Evolutionary conservation across 1,139 yeast species (phyloP).

Genomic region (Kurtzmaniella quercitrusa): DNA sequence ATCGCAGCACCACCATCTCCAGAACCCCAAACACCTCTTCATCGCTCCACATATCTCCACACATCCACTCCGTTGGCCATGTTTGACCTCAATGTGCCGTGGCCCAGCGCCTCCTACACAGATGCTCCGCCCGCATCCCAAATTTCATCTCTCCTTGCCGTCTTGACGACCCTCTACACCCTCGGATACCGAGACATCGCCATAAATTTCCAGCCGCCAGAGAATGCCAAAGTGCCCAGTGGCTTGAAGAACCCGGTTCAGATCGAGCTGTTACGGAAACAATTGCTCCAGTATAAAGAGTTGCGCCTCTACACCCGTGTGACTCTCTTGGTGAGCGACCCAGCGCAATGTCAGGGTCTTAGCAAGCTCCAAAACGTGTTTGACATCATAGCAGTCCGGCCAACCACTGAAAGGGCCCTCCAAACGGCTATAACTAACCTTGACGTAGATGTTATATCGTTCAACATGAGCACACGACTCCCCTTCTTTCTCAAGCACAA

Average conservation of each 20-base stretch:
- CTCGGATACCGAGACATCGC: slow-evolving; percentile 75
- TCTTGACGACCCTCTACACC: slow-evolving; percentile 51
- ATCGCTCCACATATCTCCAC: background rate
- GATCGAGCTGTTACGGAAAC: slow-evolving; percentile 17
- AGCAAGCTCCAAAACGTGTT: slow-evolving; percentile 58
- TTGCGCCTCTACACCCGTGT: slow-evolving; percentile 62
- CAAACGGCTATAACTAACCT: slow-evolving; percentile 68
- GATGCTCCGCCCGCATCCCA: slow-evolving; percentile 38
- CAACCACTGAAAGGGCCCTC: slow-evolving; percentile 73
- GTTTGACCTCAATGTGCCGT: slow-evolving; percentile 71
- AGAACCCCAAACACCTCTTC: background rate
- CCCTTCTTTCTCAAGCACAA: slow-evolving; percentile 83
- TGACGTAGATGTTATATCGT: slow-evolving; percentile 75
- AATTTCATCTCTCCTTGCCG: slow-evolving; percentile 40
- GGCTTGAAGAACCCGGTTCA: slow-evolving; percentile 37
- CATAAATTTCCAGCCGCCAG: slow-evolving; percentile 58
- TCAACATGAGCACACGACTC: slow-evolving; percentile 60
- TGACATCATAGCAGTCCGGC: slow-evolving; percentile 80
- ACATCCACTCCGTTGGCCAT: slow-evolving; percentile 12
- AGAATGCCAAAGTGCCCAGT: slow-evolving; percentile 54
- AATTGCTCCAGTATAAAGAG: slow-evolving; percentile 24
- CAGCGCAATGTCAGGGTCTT: slow-evolving; percentile 70
- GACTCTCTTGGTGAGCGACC: slow-evolving; percentile 73
- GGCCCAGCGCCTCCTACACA: slow-evolving; percentile 61
- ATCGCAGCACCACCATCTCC: background rate